phyloP scores from a whole-genome alignment of 2,329 filamentous ascomycete species.

The Talaromyces pinophilus region DNA sequence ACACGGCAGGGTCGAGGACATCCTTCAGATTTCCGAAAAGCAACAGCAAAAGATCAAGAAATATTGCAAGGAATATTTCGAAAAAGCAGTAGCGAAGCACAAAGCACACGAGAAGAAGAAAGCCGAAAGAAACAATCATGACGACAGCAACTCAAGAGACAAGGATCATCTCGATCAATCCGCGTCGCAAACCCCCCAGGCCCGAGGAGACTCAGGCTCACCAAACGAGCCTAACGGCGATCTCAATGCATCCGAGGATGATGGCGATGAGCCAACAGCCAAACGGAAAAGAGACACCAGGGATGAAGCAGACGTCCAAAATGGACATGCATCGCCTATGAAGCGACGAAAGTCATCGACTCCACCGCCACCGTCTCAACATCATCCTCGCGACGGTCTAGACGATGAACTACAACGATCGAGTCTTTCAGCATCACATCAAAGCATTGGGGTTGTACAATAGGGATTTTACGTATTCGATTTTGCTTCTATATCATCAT shows the following conservation, averaged over 20 bases:
- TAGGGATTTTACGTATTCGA: conserved; percentile 7
- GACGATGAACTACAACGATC: conserved; percentile 22
- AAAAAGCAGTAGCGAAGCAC: conserved; percentile 80
- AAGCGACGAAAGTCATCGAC: conserved; percentile 23
- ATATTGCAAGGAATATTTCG: conserved; percentile 81
- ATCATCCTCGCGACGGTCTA: conserved; percentile 15
- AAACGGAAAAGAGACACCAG: conserved; percentile 57
- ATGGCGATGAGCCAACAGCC: conserved; percentile 42
- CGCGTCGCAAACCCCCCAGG: conserved; percentile 22
- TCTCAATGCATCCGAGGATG: conserved; percentile 35
- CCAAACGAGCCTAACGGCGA: conserved; percentile 18
- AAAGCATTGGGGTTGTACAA: conserved; percentile 26
- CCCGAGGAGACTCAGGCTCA: conserved; percentile 38
- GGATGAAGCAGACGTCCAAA: conserved; percentile 29
- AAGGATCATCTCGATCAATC: conserved; percentile 24
- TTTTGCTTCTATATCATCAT: conserved; percentile 16
- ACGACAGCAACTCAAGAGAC: conserved; percentile 28
- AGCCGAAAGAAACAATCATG: conserved; percentile 47
- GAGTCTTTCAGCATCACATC: conserved; percentile 22
- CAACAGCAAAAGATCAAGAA: conserved; percentile 80
- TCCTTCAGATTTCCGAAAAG: conserved; percentile 72
- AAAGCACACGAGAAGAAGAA: conserved; percentile 67
- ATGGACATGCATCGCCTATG: conserved; percentile 38
- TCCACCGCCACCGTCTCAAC: conserved; percentile 17
- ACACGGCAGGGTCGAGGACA: conserved; percentile 80